phyloP scores from a whole-genome alignment of 805 yeast genomes.

The Aciculoconidium aculeatum region DNA sequence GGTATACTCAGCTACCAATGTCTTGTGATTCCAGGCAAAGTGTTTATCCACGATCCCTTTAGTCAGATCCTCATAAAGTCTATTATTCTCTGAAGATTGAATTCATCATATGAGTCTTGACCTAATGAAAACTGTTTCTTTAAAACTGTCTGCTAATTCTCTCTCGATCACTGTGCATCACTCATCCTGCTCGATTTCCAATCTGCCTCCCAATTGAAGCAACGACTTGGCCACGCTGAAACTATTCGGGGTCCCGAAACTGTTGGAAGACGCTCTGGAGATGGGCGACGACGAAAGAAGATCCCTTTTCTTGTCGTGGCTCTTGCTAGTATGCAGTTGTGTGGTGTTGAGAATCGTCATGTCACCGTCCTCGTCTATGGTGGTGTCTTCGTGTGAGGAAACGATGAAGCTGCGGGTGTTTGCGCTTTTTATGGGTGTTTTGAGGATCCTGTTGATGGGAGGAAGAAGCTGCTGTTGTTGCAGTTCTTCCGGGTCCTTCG shows the following conservation, averaged over 20 bases:
- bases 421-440: constrained; percentile 37
- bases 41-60: no score
- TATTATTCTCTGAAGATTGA: no score
- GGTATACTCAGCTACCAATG: no score
- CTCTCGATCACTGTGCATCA: no score
- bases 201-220: constrained; percentile 40
- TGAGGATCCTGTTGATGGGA: constrained; percentile 37
- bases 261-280: constrained; percentile 10
- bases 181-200: no score
- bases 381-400: constrained; percentile 13
- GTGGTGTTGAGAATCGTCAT: constrained; percentile 15
- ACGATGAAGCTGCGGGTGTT: constrained; percentile 16
- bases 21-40: no score
- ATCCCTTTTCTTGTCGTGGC: constrained; percentile 11
- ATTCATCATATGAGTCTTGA: no score
- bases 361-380: constrained; percentile 19
- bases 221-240: constrained; percentile 41
- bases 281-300: constrained; percentile 32
- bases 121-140: no score
- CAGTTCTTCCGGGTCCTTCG: constrained; percentile 8
- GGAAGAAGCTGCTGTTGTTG: constrained; percentile 20
- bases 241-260: constrained; percentile 41
- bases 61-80: no score
- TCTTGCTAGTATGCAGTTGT: constrained; percentile 4
- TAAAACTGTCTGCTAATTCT: no score